These are phyloP conservation scores for Halophytophthora batemanensis DNA, from an alignment of 352 stramenopile genomes.

Conservation along the genomic window DNA sequence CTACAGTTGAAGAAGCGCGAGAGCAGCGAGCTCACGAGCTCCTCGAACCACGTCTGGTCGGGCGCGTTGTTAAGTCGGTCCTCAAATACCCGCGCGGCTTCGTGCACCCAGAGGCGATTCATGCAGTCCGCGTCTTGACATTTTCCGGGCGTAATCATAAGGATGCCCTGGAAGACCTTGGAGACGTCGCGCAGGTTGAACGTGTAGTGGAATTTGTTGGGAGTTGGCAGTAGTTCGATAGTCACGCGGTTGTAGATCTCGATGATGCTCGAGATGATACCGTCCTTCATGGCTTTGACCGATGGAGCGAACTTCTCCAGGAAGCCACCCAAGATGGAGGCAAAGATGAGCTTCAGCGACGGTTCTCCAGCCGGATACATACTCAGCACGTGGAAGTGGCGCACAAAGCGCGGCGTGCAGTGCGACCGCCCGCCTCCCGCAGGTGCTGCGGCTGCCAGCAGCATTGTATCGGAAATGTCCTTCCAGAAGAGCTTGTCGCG, in stretches of 20 bases:
- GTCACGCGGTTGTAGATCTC: conserved; percentile 94
- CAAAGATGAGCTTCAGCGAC: conserved; percentile 92
- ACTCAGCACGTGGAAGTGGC: conserved; percentile 95
- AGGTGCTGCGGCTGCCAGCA: conserved; percentile 88
- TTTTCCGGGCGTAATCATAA: conserved; percentile 90
- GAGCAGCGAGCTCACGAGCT: conserved; percentile 84
- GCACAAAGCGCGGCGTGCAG: conserved; percentile 91
- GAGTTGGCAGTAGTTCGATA: conserved; percentile 90
- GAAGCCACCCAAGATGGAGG: conserved; percentile 92
- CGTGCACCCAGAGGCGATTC: conserved; percentile 91
- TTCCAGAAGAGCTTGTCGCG: conserved; percentile 97
- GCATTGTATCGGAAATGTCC: conserved; percentile 91
- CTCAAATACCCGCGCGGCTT: conserved; percentile 91
- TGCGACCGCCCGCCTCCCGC: conserved; percentile 85
- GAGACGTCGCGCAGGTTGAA: conserved; percentile 96
- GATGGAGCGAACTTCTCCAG: conserved; percentile 84
- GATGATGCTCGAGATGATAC: conserved; percentile 88
- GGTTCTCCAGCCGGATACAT: conserved; percentile 87
- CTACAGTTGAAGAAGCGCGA: conserved; percentile 71
- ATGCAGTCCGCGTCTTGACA: conserved; percentile 84
- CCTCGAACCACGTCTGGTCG: conserved; percentile 91
- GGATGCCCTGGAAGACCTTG: conserved; percentile 95
- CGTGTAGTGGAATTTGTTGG: conserved; percentile 92
- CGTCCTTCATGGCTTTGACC: conserved; percentile 77
- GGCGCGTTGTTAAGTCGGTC: conserved; percentile 88